Evolutionary conservation across 305 asterid genomes (phyloP).

Genomic region (Withania somnifera): DNA sequence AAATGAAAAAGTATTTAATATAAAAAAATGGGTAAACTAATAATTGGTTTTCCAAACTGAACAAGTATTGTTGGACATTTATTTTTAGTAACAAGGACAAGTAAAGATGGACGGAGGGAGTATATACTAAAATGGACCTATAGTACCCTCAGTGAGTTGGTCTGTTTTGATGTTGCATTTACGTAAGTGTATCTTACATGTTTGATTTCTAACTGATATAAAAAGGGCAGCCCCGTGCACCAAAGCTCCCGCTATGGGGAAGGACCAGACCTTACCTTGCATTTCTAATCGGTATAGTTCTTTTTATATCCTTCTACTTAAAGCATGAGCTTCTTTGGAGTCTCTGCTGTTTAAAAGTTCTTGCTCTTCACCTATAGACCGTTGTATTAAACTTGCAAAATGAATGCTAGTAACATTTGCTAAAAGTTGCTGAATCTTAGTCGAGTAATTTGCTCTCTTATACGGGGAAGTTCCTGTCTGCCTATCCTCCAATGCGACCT

Average conservation of each 20-base stretch:
- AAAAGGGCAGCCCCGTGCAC: too few relatives aligned
- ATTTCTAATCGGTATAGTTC: neutral
- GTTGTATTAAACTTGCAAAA: neutral
- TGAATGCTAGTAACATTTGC: neutral
- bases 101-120: too few relatives aligned
- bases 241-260: too few relatives aligned
- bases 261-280: too few relatives aligned
- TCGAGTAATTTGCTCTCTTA: neutral
- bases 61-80: too few relatives aligned
- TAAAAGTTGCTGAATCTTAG: neutral
- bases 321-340: neutral
- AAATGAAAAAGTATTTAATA: too few relatives aligned
- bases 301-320: neutral
- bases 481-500: neutral
- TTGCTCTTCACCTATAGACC: neutral
- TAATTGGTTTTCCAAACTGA: too few relatives aligned
- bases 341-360: neutral
- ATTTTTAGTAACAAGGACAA: too few relatives aligned
- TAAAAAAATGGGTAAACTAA: too few relatives aligned
- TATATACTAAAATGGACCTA: neutral
- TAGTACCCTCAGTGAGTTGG: neutral
- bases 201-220: neutral
- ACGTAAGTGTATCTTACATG: neutral
- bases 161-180: neutral
- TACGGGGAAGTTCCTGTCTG: neutral